Evolutionary conservation across 2,329 filamentous ascomycete species (phyloP), one percentile per base, ranked within the genome.

Genomic region (Claviceps arundinis): DNA sequence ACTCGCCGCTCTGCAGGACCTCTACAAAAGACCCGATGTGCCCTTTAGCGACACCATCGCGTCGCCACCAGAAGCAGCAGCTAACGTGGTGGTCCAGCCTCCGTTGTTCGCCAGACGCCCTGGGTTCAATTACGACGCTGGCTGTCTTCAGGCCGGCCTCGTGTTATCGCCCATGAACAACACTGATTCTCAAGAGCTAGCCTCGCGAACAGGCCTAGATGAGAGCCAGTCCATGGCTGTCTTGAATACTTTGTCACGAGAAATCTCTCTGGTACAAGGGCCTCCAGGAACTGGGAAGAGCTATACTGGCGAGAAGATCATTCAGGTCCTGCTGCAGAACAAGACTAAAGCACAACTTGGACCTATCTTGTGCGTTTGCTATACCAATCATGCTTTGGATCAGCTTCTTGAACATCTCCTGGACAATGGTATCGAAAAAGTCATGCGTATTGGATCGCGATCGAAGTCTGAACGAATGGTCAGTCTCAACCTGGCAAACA

Each of bases 261-360:
- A 72, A 37, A 62, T 85, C 8, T 75, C 79, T 1, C 67, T 86
- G 4, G 82, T 86, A 11, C 82, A 87, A 65, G 84, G 84, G 0
- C 84, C 84, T 0, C 84, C 84, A 0, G 84, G 84, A 0, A 87
- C 84, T 0, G 84, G 84, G 0, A 87, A 87, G 60, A 77, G 72
- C 4, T 85, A 75, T 56, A 71, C 75, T 0, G 82, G 82, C 2
- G 71, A 80, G 2, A 70, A 75, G 44, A 61, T 86, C n/a, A 74
- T 84, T 54, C 75, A 76, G 54, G 70, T 73, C 0, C 60, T 84
- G 5, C 59, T 84, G 3, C 60, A 61, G 13, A 73, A 73, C 56
- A 71, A 70, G 48, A 37, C 42, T 0, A 55, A 58, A 7, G 67
- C 70, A 0, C 51, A 62, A 0, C 57, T 80, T 0, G 75, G 76